Evolutionary conservation across 192 early-diverging fungal species (phyloP), one percentile per base, ranked within the genome.

Genomic region (Gamsiella multidivaricata): DNA sequence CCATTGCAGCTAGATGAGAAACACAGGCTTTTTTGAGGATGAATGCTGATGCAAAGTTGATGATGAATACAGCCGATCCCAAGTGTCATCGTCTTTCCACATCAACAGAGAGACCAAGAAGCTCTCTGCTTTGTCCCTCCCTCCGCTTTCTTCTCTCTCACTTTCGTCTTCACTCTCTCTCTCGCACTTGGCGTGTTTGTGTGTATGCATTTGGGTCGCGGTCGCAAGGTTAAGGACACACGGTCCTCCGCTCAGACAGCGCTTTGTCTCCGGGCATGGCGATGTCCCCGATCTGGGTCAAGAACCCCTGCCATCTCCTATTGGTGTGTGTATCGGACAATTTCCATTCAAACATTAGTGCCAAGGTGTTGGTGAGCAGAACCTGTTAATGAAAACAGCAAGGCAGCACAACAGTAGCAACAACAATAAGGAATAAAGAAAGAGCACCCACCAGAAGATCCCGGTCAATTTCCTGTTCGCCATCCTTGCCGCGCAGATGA

Each of bases 381-480:
- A 22, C 7, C 46, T n/a, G n/a, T 22, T 20, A 49, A 12, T n/a
- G 46, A 12, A 49, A 56, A 56, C 54, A n/a, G 23, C 14, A 29
- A 32, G 15, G 23, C 51, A 23, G 17, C 14, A 29, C 25, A 32
- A 28, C 23, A 53, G 37, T 12, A 39, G 37, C 37, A 39, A 39
- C 37, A 39, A 39, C 39, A 41, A 41, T 14, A 41, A 41, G 0
- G 25, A 6, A 28, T 26, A 43, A 46, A 52, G 9, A 39, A 51
- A 64, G 14, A 18, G 9, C 2, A 54, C 55, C 31, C 59, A 78
- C 74, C 66, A 78, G 41, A 22, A 78, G 46, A 37, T 78, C 74
- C 23, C 65, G 59, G 29, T 86, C 83, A 43, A 82, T 82, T 31
- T 86, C 81, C 31, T 84, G 68, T 18, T 68, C 62, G 14, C 70